phyloP scores from a whole-genome alignment of 352 stramenopile genomes.

The Phytophthora foliorum region DNA sequence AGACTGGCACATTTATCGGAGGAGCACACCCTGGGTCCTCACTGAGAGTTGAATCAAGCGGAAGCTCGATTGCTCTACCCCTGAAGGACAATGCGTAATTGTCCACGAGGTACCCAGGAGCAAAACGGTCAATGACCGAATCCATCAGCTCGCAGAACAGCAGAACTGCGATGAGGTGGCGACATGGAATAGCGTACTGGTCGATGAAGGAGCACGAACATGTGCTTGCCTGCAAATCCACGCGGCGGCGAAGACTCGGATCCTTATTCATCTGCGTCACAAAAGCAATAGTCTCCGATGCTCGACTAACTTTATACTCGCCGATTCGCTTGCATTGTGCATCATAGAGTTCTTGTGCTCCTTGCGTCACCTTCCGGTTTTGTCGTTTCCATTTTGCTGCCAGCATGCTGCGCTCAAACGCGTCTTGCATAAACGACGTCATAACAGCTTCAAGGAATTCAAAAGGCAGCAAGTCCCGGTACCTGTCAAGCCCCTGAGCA shows the following conservation, averaged over 20 bases:
- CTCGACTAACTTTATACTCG: conserved; percentile 62
- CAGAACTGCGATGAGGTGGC: conserved; percentile 68
- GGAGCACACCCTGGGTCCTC: conserved; percentile 33
- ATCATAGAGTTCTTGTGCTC: conserved; percentile 65
- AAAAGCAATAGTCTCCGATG: conserved; percentile 62
- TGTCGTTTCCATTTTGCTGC: conserved; percentile 50
- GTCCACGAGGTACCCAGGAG: conserved; percentile 50
- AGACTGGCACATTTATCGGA: conserved; percentile 7
- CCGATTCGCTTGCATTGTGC: conserved; percentile 54
- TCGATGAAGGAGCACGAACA: conserved; percentile 69
- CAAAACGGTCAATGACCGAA: conserved; percentile 52
- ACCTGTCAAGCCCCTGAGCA: conserved; percentile 25
- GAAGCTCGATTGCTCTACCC: conserved; percentile 57
- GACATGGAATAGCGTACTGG: conserved; percentile 64
- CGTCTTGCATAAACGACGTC: conserved; percentile 49
- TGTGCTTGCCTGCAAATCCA: conserved; percentile 55
- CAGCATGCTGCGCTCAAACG: conserved; percentile 49
- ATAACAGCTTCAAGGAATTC: conserved; percentile 59
- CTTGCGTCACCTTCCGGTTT: conserved; percentile 52
- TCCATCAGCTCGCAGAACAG: conserved; percentile 66
- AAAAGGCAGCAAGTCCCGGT: conserved; percentile 52
- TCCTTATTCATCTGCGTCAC: conserved; percentile 58
- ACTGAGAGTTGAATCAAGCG: conserved; percentile 43
- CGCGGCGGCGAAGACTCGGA: conserved; percentile 38
- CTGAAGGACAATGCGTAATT: conserved; percentile 48